Percentiles rank a stretch among this genome's conserved stretches.
These are phyloP conservation scores for Saccharomycopsis selenospora DNA, from an alignment of 805 yeast genomes.

Conservation along the genomic window DNA sequence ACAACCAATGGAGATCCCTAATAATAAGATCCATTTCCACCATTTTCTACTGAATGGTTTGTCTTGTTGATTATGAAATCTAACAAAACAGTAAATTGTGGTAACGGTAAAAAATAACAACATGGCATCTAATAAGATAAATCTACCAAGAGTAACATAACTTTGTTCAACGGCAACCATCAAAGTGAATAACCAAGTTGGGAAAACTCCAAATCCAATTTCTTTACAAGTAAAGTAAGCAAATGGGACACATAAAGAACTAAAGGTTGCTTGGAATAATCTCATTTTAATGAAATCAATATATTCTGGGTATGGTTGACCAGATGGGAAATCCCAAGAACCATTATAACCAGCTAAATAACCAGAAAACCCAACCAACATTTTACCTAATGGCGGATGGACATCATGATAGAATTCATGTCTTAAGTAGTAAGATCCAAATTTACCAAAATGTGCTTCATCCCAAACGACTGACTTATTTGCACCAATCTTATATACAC, in stretches of 20 bases:
- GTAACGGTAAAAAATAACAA: constrained; percentile 80
- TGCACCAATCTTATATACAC: constrained; percentile 68
- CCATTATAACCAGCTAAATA: constrained; percentile 85
- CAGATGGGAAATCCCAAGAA: constrained; percentile 81
- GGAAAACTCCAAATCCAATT: constrained; percentile 61
- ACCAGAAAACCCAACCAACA: constrained; percentile 84
- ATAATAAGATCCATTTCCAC: constrained; percentile 88
- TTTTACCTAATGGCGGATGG: constrained; percentile 95
- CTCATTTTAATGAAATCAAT: constrained; percentile 83
- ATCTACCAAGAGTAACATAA: constrained; percentile 78
- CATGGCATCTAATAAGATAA: constrained; percentile 88
- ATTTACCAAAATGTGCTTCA: constrained; percentile 96
- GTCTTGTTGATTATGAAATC: constrained; percentile 53
- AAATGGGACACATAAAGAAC: constrained; percentile 78
- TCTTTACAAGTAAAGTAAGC: constrained; percentile 77
- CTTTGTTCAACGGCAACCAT: constrained; percentile 80
- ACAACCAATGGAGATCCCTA: constrained; percentile 85
- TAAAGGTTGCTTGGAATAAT: constrained; percentile 75
- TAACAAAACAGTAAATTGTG: constrained; percentile 65
- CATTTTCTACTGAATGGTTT: constrained; percentile 61
- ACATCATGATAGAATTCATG: constrained; percentile 94
- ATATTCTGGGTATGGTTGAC: constrained; percentile 65
- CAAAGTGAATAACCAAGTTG: constrained; percentile 71
- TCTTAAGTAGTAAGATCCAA: constrained; percentile 82
- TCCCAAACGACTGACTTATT: constrained; percentile 88